These are phyloP conservation scores for Aureobasidium sp. DNA, from an alignment of 2,329 filamentous ascomycete genomes.

Conservation along the genomic window DNA sequence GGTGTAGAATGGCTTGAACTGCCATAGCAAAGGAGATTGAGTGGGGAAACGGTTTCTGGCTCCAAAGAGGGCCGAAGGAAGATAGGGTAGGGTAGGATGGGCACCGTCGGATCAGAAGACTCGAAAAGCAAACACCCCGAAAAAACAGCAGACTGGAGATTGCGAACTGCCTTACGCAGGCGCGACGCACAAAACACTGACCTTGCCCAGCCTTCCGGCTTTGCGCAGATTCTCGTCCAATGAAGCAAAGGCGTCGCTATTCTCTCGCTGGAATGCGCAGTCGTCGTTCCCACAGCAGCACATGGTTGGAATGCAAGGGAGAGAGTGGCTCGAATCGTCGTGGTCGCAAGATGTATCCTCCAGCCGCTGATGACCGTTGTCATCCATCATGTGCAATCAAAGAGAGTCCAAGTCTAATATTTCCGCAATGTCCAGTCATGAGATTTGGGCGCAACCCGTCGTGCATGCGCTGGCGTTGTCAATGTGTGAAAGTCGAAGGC, in stretches of 20 bases:
- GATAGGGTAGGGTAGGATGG: background rate
- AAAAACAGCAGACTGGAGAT: conserved; percentile 9
- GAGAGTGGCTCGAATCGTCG: background rate
- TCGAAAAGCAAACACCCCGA: background rate
- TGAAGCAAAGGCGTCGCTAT: conserved; percentile 66
- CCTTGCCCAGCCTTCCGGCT: conserved; percentile 85
- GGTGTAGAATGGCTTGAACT: conserved; percentile 15
- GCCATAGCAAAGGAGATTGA: conserved; percentile 15
- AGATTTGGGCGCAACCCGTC: conserved; percentile 7
- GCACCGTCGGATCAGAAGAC: background rate
- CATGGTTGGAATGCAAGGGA: conserved; percentile 15
- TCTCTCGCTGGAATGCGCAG: conserved; percentile 76
- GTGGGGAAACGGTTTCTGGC: conserved; percentile 8
- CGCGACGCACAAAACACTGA: conserved; percentile 46
- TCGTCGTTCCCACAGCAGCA: conserved; percentile 84
- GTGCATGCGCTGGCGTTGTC: conserved; percentile 2
- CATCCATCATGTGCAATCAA: conserved; percentile 13
- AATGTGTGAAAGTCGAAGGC: background rate
- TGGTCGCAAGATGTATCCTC: background rate
- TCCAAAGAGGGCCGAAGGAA: background rate
- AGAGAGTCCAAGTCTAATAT: conserved; percentile 10
- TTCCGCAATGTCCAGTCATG: background rate
- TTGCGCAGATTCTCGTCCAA: conserved; percentile 83
- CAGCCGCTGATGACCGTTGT: conserved; percentile 15
- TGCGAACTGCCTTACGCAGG: background rate